A percentile compares a stretch with the other conserved stretches of the same genome.
Conservation (phyloP, 78 protist species). For the Planoprotostelium fungivorum region DNA sequence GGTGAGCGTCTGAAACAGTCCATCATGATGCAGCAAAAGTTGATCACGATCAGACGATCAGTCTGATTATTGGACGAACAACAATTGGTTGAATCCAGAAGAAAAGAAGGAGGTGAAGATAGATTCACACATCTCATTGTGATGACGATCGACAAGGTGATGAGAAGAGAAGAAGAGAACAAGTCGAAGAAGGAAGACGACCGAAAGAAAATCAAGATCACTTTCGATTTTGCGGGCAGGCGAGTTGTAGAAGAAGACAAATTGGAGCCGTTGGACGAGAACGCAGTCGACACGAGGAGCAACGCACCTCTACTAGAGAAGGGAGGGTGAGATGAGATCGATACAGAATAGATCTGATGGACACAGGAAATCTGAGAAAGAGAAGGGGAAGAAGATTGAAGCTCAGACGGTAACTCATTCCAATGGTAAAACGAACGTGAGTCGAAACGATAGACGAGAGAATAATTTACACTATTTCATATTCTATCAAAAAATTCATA, state of each 20-base stretch:
- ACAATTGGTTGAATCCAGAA: not conserved
- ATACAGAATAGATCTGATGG: too few species aligned
- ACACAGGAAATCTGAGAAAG: too few species aligned
- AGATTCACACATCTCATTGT: not conserved
- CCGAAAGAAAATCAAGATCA: not conserved
- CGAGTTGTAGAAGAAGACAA: not conserved
- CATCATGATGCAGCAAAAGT: not conserved
- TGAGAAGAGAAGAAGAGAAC: not conserved
- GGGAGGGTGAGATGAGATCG: too few species aligned
- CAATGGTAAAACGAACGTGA: too few species aligned
- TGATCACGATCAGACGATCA: not conserved
- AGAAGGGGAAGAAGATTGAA: too few species aligned
- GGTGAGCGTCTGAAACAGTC: not conserved
- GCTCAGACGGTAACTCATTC: too few species aligned
- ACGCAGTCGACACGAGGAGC: too few species aligned
- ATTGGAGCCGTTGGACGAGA: too few species aligned
- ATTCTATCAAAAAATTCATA: too few species aligned
- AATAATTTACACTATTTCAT: too few species aligned
- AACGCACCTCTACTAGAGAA: too few species aligned
- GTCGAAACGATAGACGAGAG: too few species aligned
- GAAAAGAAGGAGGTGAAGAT: not conserved
- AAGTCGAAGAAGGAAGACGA: not conserved
- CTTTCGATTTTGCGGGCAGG: not conserved
- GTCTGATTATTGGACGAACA: not conserved
- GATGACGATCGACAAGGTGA: not conserved